A percentile compares a stretch with the other conserved stretches of the same genome.
Conservation (phyloP, 306 rosid genomes). For the Lupinus albus region DNA sequence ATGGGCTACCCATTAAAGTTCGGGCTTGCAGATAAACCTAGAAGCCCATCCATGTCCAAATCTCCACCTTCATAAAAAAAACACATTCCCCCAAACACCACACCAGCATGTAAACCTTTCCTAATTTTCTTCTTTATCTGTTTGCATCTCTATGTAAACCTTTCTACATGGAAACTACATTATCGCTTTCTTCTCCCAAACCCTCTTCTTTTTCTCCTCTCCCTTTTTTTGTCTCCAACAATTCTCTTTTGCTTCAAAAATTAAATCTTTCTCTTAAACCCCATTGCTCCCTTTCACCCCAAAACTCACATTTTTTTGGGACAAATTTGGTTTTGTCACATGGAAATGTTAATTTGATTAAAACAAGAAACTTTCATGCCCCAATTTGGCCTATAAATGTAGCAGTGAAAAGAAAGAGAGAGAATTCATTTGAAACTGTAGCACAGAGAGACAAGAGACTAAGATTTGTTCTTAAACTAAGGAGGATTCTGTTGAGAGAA, state of each 20-base stretch:
- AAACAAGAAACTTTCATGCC: conserved; percentile 33
- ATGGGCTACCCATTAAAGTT: no score
- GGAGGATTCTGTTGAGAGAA: conserved; percentile 65
- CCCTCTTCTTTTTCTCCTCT: conserved; percentile 49
- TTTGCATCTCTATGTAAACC: not conserved
- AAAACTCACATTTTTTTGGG: conserved; percentile 61
- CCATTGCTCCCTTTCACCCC: conserved; percentile 37
- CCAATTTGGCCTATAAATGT: conserved; percentile 60
- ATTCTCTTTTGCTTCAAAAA: conserved; percentile 39
- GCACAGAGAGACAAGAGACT: conserved; percentile 84
- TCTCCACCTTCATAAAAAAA: no score
- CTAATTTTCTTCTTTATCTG: no score
- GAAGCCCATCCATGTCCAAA: no score
- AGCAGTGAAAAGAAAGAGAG: conserved; percentile 83
- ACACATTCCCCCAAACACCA: no score
- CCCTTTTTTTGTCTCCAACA: conserved; percentile 56
- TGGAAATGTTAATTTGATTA: conserved; percentile 32
- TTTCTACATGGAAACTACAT: conserved; percentile 54
- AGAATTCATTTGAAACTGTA: conserved; percentile 70
- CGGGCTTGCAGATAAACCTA: not conserved
- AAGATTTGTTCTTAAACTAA: conserved; percentile 69
- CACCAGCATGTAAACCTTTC: no score
- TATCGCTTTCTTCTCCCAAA: conserved; percentile 50
- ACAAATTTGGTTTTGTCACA: conserved; percentile 47
- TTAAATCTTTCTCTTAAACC: conserved; percentile 45